Percentiles rank a stretch among this genome's conserved stretches.
These are phyloP conservation scores for Colletotrichum phormii DNA, from an alignment of 2,329 filamentous ascomycete genomes.

Conservation along the genomic window DNA sequence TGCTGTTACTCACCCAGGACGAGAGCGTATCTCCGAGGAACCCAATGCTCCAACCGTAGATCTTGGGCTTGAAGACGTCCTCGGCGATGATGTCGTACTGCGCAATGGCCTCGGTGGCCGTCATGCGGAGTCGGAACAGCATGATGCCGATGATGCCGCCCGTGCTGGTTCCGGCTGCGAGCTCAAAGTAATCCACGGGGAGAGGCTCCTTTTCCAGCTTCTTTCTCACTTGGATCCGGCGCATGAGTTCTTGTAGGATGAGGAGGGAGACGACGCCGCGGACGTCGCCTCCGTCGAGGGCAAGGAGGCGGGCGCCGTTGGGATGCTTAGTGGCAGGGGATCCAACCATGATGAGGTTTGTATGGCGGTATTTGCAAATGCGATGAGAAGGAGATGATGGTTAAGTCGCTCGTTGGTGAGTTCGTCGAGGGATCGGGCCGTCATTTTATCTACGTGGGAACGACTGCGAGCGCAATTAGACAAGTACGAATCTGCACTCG, in stretches of 20 bases:
- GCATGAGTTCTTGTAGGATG: background rate
- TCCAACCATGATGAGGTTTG: background rate
- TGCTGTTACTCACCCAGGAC: background rate
- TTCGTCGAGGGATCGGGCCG: too few species aligned
- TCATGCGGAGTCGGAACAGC: constrained; percentile 46
- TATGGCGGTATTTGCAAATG: background rate
- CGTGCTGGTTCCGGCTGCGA: constrained; percentile 46
- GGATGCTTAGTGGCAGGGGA: background rate
- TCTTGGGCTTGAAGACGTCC: background rate
- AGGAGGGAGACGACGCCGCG: background rate
- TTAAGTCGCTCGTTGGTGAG: too few species aligned
- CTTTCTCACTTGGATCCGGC: background rate
- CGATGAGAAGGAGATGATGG: too few species aligned
- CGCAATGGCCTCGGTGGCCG: background rate
- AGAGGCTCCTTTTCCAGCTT: constrained; percentile 29
- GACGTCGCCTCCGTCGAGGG: background rate
- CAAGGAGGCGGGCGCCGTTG: background rate
- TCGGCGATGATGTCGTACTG: background rate
- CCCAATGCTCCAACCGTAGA: background rate
- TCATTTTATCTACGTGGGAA: too few species aligned
- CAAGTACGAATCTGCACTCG: too few species aligned
- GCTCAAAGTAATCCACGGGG: constrained; percentile 43
- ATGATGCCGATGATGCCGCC: constrained; percentile 54
- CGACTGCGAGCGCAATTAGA: too few species aligned
- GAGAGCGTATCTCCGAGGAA: background rate